These are phyloP conservation scores for Aspergillus clavatus DNA, from an alignment of 2,329 filamentous ascomycete genomes.

Conservation along the genomic window DNA sequence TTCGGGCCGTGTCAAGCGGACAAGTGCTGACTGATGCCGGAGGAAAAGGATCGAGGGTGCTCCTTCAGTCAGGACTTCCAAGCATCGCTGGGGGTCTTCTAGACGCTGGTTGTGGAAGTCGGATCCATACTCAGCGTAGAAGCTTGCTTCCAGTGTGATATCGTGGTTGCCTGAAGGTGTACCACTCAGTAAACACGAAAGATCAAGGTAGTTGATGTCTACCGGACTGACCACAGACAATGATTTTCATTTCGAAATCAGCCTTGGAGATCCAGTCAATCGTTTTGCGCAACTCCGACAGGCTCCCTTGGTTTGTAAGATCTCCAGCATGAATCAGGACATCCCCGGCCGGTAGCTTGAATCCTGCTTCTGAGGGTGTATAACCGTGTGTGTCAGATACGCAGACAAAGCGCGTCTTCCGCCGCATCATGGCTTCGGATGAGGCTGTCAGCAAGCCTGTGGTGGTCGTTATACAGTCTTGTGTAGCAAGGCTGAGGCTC, in stretches of 20 bases:
- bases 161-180: slow-evolving; percentile 53
- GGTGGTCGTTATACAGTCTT: neutral
- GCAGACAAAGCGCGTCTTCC: slow-evolving; percentile 52
- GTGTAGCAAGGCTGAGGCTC: neutral
- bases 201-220: neutral
- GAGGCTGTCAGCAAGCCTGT: neutral
- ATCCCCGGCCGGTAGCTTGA: slow-evolving; percentile 52
- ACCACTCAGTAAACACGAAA: neutral
- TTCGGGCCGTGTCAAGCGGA: slow-evolving; percentile 42
- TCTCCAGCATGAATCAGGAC: slow-evolving; percentile 57
- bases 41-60: slow-evolving; percentile 50
- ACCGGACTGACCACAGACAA: slow-evolving; percentile 47
- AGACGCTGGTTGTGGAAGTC: slow-evolving; percentile 43
- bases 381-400: slow-evolving; percentile 57
- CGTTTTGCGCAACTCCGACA: slow-evolving; percentile 48
- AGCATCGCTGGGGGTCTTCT: slow-evolving; percentile 44
- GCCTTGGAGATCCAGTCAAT: slow-evolving; percentile 51
- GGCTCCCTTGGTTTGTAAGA: slow-evolving; percentile 53
- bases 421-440: slow-evolving; percentile 17
- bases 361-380: slow-evolving; percentile 44
- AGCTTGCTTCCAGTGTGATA: slow-evolving; percentile 48
- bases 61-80: slow-evolving; percentile 36
- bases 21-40: slow-evolving; percentile 43
- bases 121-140: slow-evolving; percentile 41
- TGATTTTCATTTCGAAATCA: slow-evolving; percentile 52